A percentile compares a stretch with the other conserved stretches of the same genome.
Conservation (phyloP, 495 filamentous ascomycete genomes). For the Penicillium silybi region DNA sequence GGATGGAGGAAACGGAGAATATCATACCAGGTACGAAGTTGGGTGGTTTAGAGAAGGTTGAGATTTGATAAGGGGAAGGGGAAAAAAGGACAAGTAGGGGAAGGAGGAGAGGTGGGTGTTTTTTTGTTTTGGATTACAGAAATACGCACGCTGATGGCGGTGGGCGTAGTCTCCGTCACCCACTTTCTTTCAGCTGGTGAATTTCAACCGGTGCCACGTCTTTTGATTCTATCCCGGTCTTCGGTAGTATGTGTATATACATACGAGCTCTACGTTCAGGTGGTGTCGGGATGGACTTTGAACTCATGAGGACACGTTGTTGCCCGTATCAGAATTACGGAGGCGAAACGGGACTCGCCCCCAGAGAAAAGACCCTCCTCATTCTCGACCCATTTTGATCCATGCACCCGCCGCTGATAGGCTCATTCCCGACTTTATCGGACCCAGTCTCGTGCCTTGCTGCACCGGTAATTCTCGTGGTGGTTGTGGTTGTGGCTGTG, state of each 20-base stretch:
- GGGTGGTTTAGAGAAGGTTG: constrained; percentile 16
- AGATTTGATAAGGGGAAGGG: constrained; percentile 8
- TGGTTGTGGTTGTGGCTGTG: neutral
- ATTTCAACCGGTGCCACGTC: neutral
- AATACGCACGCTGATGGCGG: constrained; percentile 19
- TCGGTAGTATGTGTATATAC: neutral
- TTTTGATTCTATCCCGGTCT: neutral
- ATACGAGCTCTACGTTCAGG: neutral
- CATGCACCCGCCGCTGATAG: constrained; percentile 19
- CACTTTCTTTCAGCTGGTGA: neutral
- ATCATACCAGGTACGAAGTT: neutral
- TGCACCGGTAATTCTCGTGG: neutral
- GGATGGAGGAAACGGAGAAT: constrained; percentile 15
- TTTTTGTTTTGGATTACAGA: constrained; percentile 23
- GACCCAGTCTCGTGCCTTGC: constrained; percentile 12
- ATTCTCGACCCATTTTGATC: constrained; percentile 14
- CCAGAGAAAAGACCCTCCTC: neutral
- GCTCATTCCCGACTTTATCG: constrained; percentile 12
- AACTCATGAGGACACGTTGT: constrained; percentile 44
- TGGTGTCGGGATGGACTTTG: neutral
- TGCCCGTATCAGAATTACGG: constrained; percentile 22
- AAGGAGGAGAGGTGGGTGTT: constrained; percentile 12
- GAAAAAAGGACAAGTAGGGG: constrained; percentile 14
- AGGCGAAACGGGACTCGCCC: constrained; percentile 12
- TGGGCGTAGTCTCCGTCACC: constrained; percentile 16